Conservation (phyloP, 2,329 filamentous ascomycete genomes). For the Chaetomium strumarium region DNA sequence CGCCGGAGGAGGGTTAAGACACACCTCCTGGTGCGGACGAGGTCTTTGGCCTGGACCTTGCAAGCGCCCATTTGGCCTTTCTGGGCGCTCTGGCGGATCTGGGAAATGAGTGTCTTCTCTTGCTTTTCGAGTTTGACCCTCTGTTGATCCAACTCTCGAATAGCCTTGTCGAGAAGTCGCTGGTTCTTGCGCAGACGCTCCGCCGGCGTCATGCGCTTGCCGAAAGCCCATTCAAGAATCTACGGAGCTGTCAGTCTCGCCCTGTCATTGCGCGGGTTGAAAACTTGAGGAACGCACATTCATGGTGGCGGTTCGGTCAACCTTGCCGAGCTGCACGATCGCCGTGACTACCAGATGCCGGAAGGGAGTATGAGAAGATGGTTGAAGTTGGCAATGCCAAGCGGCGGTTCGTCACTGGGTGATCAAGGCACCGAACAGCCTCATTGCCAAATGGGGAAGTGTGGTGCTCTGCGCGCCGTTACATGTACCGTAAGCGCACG, state of each 20-base stretch:
- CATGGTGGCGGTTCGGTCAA: conserved; percentile 38
- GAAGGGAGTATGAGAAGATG: background rate
- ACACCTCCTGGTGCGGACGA: conserved; percentile 81
- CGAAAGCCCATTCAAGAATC: conserved; percentile 98
- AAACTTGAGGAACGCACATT: conserved; percentile 40
- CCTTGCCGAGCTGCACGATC: background rate
- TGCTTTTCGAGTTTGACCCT: conserved; percentile 95
- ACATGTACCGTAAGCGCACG: background rate
- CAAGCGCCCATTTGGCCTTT: conserved; percentile 97
- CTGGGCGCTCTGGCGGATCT: conserved; percentile 98
- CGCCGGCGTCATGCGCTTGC: conserved; percentile 96
- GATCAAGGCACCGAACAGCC: background rate
- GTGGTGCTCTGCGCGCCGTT: background rate
- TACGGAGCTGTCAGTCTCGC: conserved; percentile 36
- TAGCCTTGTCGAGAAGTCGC: conserved; percentile 92
- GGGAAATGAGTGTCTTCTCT: conserved; percentile 91
- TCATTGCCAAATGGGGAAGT: too few species aligned
- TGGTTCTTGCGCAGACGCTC: conserved; percentile 91
- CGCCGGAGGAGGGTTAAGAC: background rate
- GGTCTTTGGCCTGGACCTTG: conserved; percentile 96
- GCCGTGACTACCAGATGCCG: background rate
- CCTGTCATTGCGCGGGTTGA: background rate
- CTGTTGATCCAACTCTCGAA: conserved; percentile 91
- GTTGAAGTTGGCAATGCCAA: background rate
- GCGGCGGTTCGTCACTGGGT: background rate